Evolutionary conservation across 2,329 filamentous ascomycete genomes (phyloP).

Genomic region (Cladosporium sp.): DNA sequence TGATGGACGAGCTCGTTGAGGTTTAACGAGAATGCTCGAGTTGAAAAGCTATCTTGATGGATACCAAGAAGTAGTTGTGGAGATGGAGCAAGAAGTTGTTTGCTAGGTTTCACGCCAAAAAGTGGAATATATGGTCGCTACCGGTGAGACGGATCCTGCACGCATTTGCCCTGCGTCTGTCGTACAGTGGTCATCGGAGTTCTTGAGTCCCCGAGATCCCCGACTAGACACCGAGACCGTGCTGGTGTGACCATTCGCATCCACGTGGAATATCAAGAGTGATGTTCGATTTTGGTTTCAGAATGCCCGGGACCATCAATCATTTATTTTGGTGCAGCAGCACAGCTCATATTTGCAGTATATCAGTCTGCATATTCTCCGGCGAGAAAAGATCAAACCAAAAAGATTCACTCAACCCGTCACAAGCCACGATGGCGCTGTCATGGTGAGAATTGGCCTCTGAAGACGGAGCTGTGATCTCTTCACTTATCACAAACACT

Average conservation of each 20-base stretch:
- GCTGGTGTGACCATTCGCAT: too few relatives aligned
- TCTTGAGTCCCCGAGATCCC: background rate
- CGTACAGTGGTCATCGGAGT: background rate
- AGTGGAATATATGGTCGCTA: background rate
- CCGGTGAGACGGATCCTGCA: background rate
- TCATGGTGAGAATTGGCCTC: background rate
- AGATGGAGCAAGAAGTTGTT: background rate
- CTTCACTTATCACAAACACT: constrained; percentile 40
- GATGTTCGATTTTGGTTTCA: too few relatives aligned
- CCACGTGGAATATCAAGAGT: too few relatives aligned
- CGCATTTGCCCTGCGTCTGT: background rate
- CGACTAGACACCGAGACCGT: background rate
- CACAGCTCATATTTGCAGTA: background rate
- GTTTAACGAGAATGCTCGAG: background rate
- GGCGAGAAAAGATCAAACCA: constrained; percentile 7
- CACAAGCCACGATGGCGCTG: background rate
- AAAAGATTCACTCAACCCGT: background rate
- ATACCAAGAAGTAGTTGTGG: too few relatives aligned
- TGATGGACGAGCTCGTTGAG: too few relatives aligned
- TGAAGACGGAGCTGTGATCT: background rate
- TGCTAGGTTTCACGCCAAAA: background rate
- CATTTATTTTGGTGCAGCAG: background rate
- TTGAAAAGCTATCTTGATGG: background rate
- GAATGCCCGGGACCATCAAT: too few relatives aligned
- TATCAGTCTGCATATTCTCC: background rate